Evolutionary conservation across 495 filamentous ascomycete genomes (phyloP).

Genomic region (Umbilicaria muhlenbergii): DNA sequence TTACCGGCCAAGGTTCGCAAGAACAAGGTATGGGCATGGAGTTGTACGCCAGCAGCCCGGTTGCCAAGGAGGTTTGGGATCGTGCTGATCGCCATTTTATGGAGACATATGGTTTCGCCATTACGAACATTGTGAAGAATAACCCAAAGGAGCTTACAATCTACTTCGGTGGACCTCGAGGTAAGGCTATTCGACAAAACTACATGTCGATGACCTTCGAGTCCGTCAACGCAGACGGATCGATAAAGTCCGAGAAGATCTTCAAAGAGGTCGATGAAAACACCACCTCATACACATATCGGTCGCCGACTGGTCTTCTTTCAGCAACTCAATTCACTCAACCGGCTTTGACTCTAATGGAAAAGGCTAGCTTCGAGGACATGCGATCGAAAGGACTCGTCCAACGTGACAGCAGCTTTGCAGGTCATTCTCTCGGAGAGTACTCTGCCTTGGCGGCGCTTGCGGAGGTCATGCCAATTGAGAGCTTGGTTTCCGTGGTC

Average conservation of each 20-base stretch:
- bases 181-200: conserved; percentile 93
- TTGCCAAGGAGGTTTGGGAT: conserved; percentile 97
- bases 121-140: conserved; percentile 97
- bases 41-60: conserved; percentile 77
- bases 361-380: conserved; percentile 98
- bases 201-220: conserved; percentile 99
- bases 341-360: conserved; percentile 93
- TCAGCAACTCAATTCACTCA: conserved; percentile 99
- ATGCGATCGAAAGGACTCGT: conserved; percentile 96
- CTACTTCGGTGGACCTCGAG: conserved; percentile 90
- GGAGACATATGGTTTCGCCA: conserved; percentile 96
- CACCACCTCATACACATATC: conserved; percentile 91
- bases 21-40: conserved; percentile 99
- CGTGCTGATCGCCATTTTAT: conserved; percentile 94
- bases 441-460: conserved; percentile 94
- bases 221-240: conserved; percentile 76
- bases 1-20: conserved; percentile 94
- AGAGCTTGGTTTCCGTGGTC: conserved; percentile 92
- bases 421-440: conserved; percentile 94
- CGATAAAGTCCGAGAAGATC: conserved; percentile 94
- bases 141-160: conserved; percentile 98
- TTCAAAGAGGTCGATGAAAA: conserved; percentile 92
- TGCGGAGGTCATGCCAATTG: conserved; percentile 97
- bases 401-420: conserved; percentile 89
- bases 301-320: conserved; percentile 84